A percentile compares a stretch with the other conserved stretches of the same genome.
These are phyloP conservation scores for Elongisporangium undulatum DNA, from an alignment of 352 stramenopile species.

Conservation along the genomic window DNA sequence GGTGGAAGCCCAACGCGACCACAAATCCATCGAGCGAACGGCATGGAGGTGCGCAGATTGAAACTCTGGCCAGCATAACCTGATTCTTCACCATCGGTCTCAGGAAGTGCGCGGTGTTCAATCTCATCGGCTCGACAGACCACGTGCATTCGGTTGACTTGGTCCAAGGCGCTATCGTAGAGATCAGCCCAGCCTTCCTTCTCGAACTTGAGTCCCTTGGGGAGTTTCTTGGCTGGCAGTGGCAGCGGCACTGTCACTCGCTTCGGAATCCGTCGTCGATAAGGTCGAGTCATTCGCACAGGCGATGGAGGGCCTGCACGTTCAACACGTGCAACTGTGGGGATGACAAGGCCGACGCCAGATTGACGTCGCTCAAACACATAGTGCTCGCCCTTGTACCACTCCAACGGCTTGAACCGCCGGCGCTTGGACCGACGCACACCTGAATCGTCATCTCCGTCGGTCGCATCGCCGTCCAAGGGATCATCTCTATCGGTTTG, in stretches of 20 bases:
- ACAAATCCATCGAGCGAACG: conserved; percentile 86
- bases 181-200: conserved; percentile 70
- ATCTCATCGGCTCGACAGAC: conserved; percentile 74
- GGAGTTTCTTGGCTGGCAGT: conserved; percentile 38
- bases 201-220: conserved; percentile 41
- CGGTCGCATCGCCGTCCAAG: conserved; percentile 42
- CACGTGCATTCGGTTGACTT: conserved; percentile 75
- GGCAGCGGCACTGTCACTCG: conserved; percentile 1
- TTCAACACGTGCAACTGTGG: conserved; percentile 71
- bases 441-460: conserved; percentile 46
- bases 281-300: conserved; percentile 21
- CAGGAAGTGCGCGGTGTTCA: conserved; percentile 66
- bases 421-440: conserved; percentile 73
- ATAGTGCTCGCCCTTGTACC: conserved; percentile 87
- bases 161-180: conserved; percentile 49
- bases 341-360: conserved; percentile 76
- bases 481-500: conserved; percentile 65
- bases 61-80: conserved; percentile 87
- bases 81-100: conserved; percentile 31
- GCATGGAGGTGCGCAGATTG: conserved; percentile 61
- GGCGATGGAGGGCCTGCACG: conserved; percentile 54
- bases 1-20: conserved; percentile 91
- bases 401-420: conserved; percentile 81
- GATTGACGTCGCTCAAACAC: conserved; percentile 81
- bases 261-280: conserved; percentile 29